These are phyloP conservation scores for Auriscalpium orientale DNA, from an alignment of 768 basidiomycete genomes.

Conservation along the genomic window DNA sequence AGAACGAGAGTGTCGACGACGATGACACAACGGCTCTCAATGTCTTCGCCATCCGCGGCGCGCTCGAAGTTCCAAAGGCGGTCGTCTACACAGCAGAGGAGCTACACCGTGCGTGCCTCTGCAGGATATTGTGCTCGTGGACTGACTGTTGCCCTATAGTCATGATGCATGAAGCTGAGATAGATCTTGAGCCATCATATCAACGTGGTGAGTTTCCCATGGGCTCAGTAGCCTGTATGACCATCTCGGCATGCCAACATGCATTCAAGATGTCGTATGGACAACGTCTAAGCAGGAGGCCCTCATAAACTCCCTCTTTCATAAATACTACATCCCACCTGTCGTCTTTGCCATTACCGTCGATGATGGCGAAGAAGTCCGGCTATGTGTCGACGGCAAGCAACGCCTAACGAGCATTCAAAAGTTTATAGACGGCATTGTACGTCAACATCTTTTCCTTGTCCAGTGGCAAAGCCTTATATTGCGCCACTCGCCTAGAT, in stretches of 20 bases:
- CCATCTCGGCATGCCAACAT: background rate
- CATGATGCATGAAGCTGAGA: conserved; percentile 58
- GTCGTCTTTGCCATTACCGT: conserved; percentile 54
- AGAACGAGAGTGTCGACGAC: conserved; percentile 3
- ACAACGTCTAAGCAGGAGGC: conserved; percentile 64
- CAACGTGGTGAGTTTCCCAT: conserved; percentile 48
- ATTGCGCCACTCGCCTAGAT: background rate
- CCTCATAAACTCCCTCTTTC: conserved; percentile 69
- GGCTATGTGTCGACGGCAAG: conserved; percentile 71
- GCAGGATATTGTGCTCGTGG: background rate
- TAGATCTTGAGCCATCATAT: conserved; percentile 66
- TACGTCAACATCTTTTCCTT: conserved; percentile 23
- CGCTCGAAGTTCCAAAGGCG: conserved; percentile 14
- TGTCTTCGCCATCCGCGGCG: conserved; percentile 16
- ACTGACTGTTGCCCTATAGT: conserved; percentile 25
- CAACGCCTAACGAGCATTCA: conserved; percentile 72
- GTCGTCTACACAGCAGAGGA: conserved; percentile 16
- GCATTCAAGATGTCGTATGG: conserved; percentile 64
- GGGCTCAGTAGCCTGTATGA: background rate
- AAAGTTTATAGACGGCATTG: conserved; percentile 65
- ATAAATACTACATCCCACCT: conserved; percentile 75
- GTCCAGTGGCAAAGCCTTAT: too few species aligned
- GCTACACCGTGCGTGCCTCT: conserved; percentile 16
- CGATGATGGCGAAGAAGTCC: conserved; percentile 28
- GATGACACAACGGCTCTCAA: conserved; percentile 6